These are phyloP conservation scores for Metarhizium rileyi DNA, from an alignment of 2,329 filamentous ascomycete genomes.

Conservation along the genomic window DNA sequence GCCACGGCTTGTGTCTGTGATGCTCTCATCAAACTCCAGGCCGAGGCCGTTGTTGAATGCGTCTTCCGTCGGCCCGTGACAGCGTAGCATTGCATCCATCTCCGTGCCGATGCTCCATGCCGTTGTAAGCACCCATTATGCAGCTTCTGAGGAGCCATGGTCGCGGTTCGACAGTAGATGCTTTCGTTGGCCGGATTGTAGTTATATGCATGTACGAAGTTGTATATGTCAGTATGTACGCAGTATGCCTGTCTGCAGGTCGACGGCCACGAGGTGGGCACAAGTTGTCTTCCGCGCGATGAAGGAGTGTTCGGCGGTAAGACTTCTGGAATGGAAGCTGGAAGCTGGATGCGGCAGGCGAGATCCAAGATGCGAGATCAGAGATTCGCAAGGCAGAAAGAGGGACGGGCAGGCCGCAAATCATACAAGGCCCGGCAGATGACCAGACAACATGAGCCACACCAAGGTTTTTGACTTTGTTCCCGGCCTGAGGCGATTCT, in stretches of 20 bases:
- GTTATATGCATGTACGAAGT: no score
- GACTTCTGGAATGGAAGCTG: no score
- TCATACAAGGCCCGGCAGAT: not conserved
- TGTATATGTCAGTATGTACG: no score
- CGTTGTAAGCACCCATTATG: slow-evolving; percentile 2
- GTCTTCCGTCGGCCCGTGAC: not conserved
- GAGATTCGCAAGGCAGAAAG: not conserved
- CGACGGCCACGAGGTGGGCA: not conserved
- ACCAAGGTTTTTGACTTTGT: not conserved
- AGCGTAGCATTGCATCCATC: not conserved
- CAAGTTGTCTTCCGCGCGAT: no score
- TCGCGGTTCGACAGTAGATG: not conserved
- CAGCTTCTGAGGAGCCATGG: slow-evolving; percentile 6
- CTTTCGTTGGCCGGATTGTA: not conserved
- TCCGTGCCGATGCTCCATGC: slow-evolving; percentile 1
- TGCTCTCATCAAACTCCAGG: not conserved
- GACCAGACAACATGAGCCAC: not conserved
- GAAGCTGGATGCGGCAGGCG: not conserved
- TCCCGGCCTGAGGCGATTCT: not conserved
- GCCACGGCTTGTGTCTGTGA: no score
- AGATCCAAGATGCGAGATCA: not conserved
- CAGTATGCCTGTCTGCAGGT: no score
- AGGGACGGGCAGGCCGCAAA: not conserved
- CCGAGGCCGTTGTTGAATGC: not conserved
- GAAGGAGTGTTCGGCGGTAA: not conserved